Conservation (phyloP, 2,329 filamentous ascomycete species). For the Trichoderma semiorbis region DNA sequence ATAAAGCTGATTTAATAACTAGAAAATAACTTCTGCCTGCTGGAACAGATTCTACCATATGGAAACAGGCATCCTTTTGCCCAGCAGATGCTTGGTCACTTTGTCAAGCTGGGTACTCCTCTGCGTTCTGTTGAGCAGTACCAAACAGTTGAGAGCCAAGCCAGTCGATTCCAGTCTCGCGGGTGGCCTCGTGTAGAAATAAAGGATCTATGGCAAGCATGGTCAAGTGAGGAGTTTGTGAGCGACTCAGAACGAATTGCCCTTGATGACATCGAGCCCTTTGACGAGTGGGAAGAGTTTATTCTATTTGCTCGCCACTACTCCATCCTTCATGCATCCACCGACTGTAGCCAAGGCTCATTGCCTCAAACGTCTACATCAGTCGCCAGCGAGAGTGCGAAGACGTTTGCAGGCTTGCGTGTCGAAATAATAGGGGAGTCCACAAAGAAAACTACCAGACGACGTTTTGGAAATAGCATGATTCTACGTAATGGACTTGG, state of each 20-base stretch:
- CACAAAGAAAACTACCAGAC: slow-evolving; percentile 31
- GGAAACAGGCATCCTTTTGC: slow-evolving; percentile 79
- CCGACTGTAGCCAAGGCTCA: slow-evolving; percentile 5
- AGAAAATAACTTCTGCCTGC: slow-evolving; percentile 73
- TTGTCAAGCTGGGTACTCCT: slow-evolving; percentile 74
- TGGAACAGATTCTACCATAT: slow-evolving; percentile 83
- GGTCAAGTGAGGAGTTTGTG: slow-evolving; percentile 68
- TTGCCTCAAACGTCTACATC: background rate
- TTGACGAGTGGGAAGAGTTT: slow-evolving; percentile 97
- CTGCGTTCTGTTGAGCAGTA: slow-evolving; percentile 72
- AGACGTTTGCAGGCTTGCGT: background rate
- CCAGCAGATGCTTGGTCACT: slow-evolving; percentile 78
- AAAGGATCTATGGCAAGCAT: slow-evolving; percentile 77
- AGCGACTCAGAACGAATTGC: slow-evolving; percentile 53
- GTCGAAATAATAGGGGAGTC: slow-evolving; percentile 19
- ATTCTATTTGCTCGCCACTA: slow-evolving; percentile 82
- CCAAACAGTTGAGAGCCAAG: slow-evolving; percentile 63
- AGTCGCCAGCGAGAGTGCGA: background rate
- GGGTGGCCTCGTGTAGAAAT: slow-evolving; percentile 65
- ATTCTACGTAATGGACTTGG: slow-evolving; percentile 37
- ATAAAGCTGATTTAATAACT: slow-evolving; percentile 15
- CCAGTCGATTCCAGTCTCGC: slow-evolving; percentile 60
- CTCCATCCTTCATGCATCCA: slow-evolving; percentile 65
- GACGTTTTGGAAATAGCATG: slow-evolving; percentile 60
- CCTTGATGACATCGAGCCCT: slow-evolving; percentile 72